Percentiles rank a stretch among this genome's conserved stretches.
phyloP scores from a whole-genome alignment of 2,329 filamentous ascomycete species.

The Colletotrichum truncatum region DNA sequence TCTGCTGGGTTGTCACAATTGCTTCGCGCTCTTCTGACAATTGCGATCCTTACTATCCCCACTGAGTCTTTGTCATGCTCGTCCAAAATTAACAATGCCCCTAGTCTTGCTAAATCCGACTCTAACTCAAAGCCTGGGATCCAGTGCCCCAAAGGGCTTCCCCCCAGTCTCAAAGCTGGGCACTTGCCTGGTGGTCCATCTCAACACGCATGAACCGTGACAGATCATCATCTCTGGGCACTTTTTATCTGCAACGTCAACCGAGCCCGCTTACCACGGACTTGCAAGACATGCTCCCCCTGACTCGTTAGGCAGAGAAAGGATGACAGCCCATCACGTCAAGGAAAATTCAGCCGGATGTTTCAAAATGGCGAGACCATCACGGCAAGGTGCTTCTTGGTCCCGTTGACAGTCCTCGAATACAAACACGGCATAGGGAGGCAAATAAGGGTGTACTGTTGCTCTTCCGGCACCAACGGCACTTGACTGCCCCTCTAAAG shows the following conservation, averaged over 20 bases:
- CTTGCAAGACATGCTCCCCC: constrained; percentile 3
- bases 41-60: not conserved
- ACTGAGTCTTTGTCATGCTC: constrained; percentile 17
- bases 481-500: not conserved
- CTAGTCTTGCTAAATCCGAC: not conserved
- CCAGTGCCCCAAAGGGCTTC: not conserved
- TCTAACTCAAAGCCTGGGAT: not conserved
- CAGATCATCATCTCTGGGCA: constrained; percentile 17
- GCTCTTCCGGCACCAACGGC: constrained; percentile 24
- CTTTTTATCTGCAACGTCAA: constrained; percentile 24
- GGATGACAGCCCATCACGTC: constrained; percentile 7
- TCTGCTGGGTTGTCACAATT: no score
- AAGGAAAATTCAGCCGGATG: not conserved
- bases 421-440: not conserved
- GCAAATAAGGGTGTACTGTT: not conserved
- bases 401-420: not conserved
- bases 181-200: not conserved
- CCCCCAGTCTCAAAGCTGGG: constrained; percentile 3
- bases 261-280: constrained; percentile 8
- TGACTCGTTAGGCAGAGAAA: constrained; percentile 8
- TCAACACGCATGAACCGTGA: constrained; percentile 24
- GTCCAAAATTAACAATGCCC: constrained; percentile 9
- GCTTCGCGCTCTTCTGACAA: not conserved
- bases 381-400: constrained; percentile 7
- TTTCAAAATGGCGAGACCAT: constrained; percentile 2